phyloP scores from a whole-genome alignment of 2,329 filamentous ascomycete genomes.

The Exophiala dermatitidis region DNA sequence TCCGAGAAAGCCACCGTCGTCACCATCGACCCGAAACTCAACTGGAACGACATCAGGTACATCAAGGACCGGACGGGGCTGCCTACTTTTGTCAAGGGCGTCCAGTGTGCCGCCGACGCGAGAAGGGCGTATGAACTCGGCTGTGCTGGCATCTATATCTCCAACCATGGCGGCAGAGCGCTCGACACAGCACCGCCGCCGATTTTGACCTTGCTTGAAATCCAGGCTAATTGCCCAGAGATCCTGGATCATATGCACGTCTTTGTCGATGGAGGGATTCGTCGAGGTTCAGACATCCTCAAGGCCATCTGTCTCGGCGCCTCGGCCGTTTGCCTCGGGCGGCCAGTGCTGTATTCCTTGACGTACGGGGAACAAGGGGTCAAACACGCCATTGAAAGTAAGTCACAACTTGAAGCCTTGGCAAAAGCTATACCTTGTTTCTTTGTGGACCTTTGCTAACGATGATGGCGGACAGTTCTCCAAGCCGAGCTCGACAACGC shows the following conservation, averaged over 20 bases:
- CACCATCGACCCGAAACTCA: constrained; percentile 48
- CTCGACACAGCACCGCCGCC: constrained; percentile 42
- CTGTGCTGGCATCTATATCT: constrained; percentile 49
- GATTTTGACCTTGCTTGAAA: constrained; percentile 55
- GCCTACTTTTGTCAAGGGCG: constrained; percentile 51
- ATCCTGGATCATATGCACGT: constrained; percentile 39
- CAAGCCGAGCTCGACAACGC: constrained; percentile 58
- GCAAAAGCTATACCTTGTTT: constrained; percentile 28
- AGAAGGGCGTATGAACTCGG: constrained; percentile 44
- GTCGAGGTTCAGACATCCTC: constrained; percentile 49
- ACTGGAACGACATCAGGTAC: constrained; percentile 50
- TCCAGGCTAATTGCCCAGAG: constrained; percentile 47
- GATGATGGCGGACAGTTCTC: constrained; percentile 35
- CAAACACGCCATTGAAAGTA: constrained; percentile 44
- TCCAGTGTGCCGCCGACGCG: constrained; percentile 52
- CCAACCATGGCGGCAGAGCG: constrained; percentile 53
- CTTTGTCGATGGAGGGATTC: constrained; percentile 49
- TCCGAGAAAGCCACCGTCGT: constrained; percentile 34
- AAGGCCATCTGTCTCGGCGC: constrained; percentile 50
- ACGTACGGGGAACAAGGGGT: constrained; percentile 50
- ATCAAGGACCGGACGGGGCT: constrained; percentile 42
- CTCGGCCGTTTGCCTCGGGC: constrained; percentile 48
- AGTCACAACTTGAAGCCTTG: constrained; percentile 52
- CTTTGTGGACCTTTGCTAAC: constrained; percentile 25
- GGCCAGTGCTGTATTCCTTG: constrained; percentile 47